Evolutionary conservation across 192 early-diverging fungal species (phyloP).

Genomic region (Entomortierella chlamydospora): DNA sequence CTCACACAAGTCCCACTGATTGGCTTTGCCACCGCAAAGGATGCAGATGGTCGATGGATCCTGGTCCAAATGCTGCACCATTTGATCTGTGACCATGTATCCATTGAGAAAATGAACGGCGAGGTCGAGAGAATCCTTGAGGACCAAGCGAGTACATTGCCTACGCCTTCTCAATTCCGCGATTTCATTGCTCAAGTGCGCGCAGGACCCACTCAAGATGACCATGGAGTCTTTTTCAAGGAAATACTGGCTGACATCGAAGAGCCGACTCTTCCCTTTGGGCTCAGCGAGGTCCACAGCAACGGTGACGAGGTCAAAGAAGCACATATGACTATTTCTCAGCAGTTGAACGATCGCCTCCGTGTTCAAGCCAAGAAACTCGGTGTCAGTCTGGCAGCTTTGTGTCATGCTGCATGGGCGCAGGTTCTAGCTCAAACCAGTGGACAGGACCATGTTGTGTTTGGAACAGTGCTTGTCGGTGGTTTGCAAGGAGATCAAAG

Average conservation of each 20-base stretch:
- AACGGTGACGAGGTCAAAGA: not conserved
- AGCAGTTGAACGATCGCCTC: not conserved
- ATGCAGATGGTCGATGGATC: not conserved
- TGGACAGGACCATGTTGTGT: not conserved
- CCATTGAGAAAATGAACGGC: not conserved
- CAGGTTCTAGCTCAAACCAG: not conserved
- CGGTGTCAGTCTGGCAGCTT: not conserved
- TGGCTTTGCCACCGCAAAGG: not conserved
- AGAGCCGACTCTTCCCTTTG: not conserved
- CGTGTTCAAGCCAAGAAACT: not conserved
- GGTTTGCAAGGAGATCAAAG: too few relatives aligned
- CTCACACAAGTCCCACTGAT: not conserved
- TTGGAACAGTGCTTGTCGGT: slow-evolving; percentile 8
- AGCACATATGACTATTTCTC: not conserved
- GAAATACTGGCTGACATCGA: not conserved
- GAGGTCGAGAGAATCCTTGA: not conserved
- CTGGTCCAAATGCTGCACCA: not conserved
- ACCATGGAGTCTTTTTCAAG: not conserved
- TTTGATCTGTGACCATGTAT: not conserved
- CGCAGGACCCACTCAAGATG: too few relatives aligned
- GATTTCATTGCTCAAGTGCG: not conserved
- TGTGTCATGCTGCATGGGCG: slow-evolving; percentile 1
- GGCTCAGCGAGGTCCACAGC: not conserved
- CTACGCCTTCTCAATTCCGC: not conserved
- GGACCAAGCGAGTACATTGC: not conserved